These are phyloP conservation scores for Persicaria tinctoria DNA, from an alignment of 148 eudicot genomes.

Conservation along the genomic window DNA sequence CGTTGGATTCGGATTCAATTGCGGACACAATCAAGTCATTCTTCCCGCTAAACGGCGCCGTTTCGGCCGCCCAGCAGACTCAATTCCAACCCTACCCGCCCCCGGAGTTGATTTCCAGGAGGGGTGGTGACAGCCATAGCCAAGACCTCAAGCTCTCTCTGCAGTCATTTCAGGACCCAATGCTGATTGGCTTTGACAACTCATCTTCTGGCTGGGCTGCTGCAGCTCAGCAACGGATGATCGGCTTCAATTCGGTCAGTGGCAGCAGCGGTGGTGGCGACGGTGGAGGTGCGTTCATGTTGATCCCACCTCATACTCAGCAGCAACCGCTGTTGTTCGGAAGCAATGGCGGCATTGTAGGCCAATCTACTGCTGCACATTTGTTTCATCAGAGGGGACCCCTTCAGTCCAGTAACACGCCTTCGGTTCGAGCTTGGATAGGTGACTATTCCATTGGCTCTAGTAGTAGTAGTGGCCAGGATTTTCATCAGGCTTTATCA, in stretches of 20 bases:
- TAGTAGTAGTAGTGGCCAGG: conserved; percentile 32
- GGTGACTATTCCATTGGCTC: not conserved
- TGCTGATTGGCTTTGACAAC: conserved; percentile 32
- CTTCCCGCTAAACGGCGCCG: conserved; percentile 46
- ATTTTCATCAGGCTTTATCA: not conserved
- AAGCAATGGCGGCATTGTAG: not conserved
- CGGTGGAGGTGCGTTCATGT: conserved; percentile 32
- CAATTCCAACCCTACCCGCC: conserved; percentile 41
- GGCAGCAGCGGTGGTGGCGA: conserved; percentile 24
- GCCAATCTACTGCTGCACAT: conserved; percentile 25
- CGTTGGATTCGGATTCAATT: conserved; percentile 69
- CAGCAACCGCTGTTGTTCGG: conserved; percentile 36
- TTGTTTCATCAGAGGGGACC: conserved; percentile 94
- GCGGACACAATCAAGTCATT: conserved; percentile 65
- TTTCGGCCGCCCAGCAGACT: conserved; percentile 22
- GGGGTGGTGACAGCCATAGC: conserved; percentile 28
- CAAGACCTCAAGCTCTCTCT: conserved; percentile 84
- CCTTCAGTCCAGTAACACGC: conserved; percentile 99
- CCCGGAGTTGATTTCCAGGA: conserved; percentile 28
- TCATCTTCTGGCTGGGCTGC: conserved; percentile 41
- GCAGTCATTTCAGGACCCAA: conserved; percentile 79
- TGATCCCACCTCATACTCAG: conserved; percentile 26
- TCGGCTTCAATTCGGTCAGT: too few relatives aligned
- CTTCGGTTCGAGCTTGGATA: conserved; percentile 81
- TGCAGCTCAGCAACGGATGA: conserved; percentile 22